Evolutionary conservation across 139 green algal species (phyloP), one percentile per base, ranked within the genome.

Genomic region (Chlorella sorokiniana): DNA sequence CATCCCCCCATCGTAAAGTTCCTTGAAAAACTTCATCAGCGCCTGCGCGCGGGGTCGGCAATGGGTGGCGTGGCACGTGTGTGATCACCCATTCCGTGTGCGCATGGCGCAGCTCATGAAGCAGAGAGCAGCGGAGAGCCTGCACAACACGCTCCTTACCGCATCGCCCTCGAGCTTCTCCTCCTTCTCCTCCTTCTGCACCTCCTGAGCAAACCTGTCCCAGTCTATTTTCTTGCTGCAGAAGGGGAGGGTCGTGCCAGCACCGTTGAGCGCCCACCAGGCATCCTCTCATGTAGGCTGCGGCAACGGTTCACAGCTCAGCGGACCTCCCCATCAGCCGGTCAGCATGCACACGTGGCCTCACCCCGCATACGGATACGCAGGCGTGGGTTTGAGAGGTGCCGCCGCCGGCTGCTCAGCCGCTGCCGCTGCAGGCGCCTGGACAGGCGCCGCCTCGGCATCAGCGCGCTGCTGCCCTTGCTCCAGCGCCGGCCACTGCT

Each of bases 111-210:
- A 59, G 14, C 11, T 11, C 48, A 59, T 59, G 48, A 59, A 27
- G 11, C 3, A 67, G 1, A 48, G 33, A 4, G 68, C 64, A 51
- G n/a, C 41, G 31, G 31, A 45, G 35, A 31, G 63, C 89, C 61
- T 40, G 61, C 4, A 25, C 61, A 68, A 11, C 29, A 93, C 79
- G 93, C 89, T n/a, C n/a, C n/a, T n/a, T n/a, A 85, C 95, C 33
- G 87, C 90, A 35, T 97, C 92, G 3, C 94, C 95, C 31, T 97
- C 92, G 62, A 89, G 87, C 87, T 93, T 89, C 81, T 97, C 94
- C 31, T 93, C 88, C 77, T 98, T 91, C 82, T 98, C 94, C 78
- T 95, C 91, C 69, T 80, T 71, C 78, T 87, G 86, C 2, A 95
- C 41, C 68, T 93, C 88, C 20, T 52, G n/a, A 38, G 94, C 93